Conservation (phyloP, 2,329 filamentous ascomycete genomes). For the Penicillium sp. region DNA sequence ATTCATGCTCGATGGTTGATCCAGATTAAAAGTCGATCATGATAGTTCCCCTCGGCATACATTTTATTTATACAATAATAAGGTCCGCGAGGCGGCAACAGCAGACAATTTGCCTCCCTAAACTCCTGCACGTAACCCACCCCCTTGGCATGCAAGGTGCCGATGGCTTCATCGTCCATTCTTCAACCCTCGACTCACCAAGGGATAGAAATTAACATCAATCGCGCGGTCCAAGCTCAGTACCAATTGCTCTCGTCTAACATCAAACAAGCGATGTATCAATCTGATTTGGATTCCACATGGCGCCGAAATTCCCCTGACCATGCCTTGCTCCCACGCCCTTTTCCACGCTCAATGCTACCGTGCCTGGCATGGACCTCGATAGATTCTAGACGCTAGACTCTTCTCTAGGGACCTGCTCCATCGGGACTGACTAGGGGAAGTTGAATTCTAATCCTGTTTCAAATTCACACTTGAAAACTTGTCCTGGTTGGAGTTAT, state of each 20-base stretch:
- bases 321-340: slow-evolving; percentile 25
- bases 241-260: background rate
- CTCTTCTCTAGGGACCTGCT: slow-evolving; percentile 16
- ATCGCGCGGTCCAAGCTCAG: slow-evolving; percentile 1
- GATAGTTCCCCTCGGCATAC: background rate
- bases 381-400: background rate
- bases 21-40: background rate
- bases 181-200: slow-evolving; percentile 9
- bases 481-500: background rate
- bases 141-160: slow-evolving; percentile 23
- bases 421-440: slow-evolving; percentile 8
- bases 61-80: background rate
- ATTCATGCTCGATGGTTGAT: background rate
- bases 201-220: slow-evolving; percentile 14
- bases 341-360: slow-evolving; percentile 15
- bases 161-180: slow-evolving; percentile 18
- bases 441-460: background rate
- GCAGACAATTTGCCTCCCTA: slow-evolving; percentile 7
- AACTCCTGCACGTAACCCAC: slow-evolving; percentile 1
- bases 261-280: slow-evolving; percentile 19
- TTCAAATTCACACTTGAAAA: background rate
- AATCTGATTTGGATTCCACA: slow-evolving; percentile 15
- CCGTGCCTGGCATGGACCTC: slow-evolving; percentile 5
- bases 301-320: slow-evolving; percentile 17
- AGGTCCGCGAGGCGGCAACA: background rate